phyloP scores from a whole-genome alignment of 805 yeast genomes.

The Priceomyces melissophilus region DNA sequence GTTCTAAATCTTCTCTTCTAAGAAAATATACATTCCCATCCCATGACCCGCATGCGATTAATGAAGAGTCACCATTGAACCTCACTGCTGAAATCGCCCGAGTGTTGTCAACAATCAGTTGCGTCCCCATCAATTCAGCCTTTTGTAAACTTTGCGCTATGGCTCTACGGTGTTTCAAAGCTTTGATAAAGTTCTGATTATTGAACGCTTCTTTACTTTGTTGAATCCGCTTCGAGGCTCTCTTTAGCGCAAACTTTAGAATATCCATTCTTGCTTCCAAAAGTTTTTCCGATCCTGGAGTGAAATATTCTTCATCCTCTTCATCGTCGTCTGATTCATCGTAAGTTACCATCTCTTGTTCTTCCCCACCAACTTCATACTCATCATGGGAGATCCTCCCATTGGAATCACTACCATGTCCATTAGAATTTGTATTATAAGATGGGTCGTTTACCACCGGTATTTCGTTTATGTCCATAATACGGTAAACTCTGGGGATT shows the following conservation, averaged over 20 bases:
- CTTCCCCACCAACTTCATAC: slow-evolving; percentile 38
- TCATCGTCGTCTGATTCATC: slow-evolving; percentile 12
- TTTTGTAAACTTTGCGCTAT: slow-evolving; percentile 29
- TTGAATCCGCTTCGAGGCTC: slow-evolving; percentile 42
- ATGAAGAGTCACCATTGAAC: slow-evolving; percentile 31
- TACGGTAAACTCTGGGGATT: not conserved
- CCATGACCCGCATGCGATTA: slow-evolving; percentile 78
- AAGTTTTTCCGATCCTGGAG: slow-evolving; percentile 66
- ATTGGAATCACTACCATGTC: not conserved
- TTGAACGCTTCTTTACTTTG: slow-evolving; percentile 26
- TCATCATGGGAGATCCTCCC: not conserved
- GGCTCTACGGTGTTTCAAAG: slow-evolving; percentile 45
- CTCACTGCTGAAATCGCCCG: slow-evolving; percentile 66
- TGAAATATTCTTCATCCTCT: slow-evolving; percentile 73
- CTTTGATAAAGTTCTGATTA: slow-evolving; percentile 35
- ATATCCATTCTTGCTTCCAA: slow-evolving; percentile 50
- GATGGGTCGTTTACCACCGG: slow-evolving; percentile 6
- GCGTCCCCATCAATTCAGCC: slow-evolving; percentile 59
- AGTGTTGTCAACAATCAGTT: slow-evolving; percentile 52
- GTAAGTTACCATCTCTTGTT: no score
- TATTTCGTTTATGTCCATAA: slow-evolving; percentile 7
- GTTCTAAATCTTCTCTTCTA: slow-evolving; percentile 35
- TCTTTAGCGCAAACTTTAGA: slow-evolving; percentile 47
- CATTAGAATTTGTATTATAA: not conserved
- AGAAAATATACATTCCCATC: slow-evolving; percentile 63